phyloP scores from a whole-genome alignment of 148 eudicot species.

The Fagopyrum esculentum region DNA sequence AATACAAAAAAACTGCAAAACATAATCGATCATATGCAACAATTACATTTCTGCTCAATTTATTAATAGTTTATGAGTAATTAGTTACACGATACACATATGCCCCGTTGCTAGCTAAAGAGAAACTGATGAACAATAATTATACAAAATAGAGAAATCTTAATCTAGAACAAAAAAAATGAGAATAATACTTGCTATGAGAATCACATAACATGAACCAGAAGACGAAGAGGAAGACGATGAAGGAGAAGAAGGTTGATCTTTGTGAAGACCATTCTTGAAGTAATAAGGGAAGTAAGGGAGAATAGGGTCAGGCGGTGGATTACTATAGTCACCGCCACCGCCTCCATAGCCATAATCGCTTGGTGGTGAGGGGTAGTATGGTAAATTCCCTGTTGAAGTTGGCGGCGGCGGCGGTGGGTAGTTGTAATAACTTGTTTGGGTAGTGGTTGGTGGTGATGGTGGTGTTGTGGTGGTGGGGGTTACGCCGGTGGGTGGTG shows the following conservation, averaged over 20 bases:
- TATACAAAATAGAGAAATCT: not conserved
- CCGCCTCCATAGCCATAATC: not conserved
- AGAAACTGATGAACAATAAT: not conserved
- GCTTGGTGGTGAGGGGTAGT: slow-evolving; percentile 10
- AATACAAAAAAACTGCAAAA: not conserved
- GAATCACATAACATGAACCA: not conserved
- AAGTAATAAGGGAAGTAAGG: slow-evolving; percentile 14
- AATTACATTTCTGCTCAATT: not conserved
- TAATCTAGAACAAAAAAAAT: not conserved
- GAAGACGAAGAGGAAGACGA: not conserved
- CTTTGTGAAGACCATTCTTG: slow-evolving; percentile 12
- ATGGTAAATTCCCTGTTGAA: slow-evolving; percentile 9
- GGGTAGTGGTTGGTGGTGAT: not conserved
- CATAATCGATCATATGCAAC: not conserved
- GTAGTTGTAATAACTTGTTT: not conserved
- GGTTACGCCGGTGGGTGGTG: not conserved
- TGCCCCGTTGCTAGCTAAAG: not conserved
- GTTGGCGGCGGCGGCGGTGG: not conserved
- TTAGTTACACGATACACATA: not conserved
- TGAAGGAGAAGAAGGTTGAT: not conserved
- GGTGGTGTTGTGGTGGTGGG: slow-evolving; percentile 8
- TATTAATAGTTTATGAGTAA: not conserved
- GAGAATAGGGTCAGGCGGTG: slow-evolving; percentile 13
- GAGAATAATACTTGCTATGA: not conserved
- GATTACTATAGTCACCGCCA: not conserved